Percentiles rank a stretch among this genome's conserved stretches.
phyloP scores from a whole-genome alignment of 164 flowering plant species.

The Stephania yunnanensis region DNA sequence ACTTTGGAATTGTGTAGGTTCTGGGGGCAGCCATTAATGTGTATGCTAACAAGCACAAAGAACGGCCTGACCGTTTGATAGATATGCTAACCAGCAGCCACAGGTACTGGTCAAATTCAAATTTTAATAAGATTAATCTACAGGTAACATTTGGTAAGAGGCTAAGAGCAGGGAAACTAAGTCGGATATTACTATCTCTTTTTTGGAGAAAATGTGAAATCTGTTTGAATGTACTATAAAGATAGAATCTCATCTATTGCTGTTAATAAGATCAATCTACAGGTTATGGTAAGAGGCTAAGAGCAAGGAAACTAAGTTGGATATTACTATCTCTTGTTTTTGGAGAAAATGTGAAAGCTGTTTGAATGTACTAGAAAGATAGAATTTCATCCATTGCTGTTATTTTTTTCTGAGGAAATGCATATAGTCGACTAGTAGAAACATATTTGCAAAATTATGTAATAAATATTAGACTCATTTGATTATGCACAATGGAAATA shows the following conservation, averaged over 20 bases:
- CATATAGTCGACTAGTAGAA: no score
- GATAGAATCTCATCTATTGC: not conserved
- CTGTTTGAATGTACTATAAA: not conserved
- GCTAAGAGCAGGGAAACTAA: not conserved
- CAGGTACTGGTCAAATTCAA: slow-evolving; percentile 46
- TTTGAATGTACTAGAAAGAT: no score
- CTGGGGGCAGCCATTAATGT: slow-evolving; percentile 96
- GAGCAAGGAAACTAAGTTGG: no score
- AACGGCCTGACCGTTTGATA: slow-evolving; percentile 96
- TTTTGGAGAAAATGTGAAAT: not conserved
- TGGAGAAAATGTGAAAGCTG: no score
- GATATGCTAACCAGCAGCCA: slow-evolving; percentile 98
- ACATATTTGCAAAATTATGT: no score
- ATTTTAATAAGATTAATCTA: not conserved
- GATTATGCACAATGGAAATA: no score
- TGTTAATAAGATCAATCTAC: no score
- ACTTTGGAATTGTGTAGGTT: slow-evolving; percentile 44
- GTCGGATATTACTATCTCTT: not conserved
- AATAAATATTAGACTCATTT: no score
- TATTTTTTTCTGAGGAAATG: no score
- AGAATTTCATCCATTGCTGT: no score
- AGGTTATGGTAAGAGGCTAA: no score
- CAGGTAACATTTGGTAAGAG: not conserved
- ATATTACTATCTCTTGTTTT: no score
- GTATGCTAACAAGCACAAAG: slow-evolving; percentile 93